phyloP scores from a whole-genome alignment of 1,284 basidiomycete species.

The Marasmius tenuissimus region DNA sequence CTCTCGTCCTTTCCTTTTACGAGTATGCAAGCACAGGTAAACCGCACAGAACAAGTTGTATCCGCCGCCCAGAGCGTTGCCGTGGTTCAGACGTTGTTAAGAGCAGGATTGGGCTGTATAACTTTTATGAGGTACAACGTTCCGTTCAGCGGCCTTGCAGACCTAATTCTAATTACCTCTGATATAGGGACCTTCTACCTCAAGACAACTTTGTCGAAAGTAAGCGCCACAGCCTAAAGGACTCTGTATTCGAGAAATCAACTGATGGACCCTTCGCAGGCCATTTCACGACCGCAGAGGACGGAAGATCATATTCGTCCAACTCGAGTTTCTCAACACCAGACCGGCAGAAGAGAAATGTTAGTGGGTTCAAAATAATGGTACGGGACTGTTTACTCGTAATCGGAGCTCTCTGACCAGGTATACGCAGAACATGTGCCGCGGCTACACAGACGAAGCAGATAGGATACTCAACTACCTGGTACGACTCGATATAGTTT shows the following conservation, averaged over 20 bases:
- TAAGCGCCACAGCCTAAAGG: slow-evolving; percentile 25
- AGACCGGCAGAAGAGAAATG: slow-evolving; percentile 32
- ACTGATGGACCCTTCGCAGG: slow-evolving; percentile 33
- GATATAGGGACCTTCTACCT: slow-evolving; percentile 64
- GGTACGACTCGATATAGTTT: slow-evolving; percentile 38
- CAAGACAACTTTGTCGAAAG: slow-evolving; percentile 80
- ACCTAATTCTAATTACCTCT: slow-evolving; percentile 1
- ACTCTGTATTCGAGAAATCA: background rate
- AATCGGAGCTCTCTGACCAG: slow-evolving; percentile 11
- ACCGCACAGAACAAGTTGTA: slow-evolving; percentile 37
- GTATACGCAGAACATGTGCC: slow-evolving; percentile 60
- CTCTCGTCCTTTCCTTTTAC: no score
- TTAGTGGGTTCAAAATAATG: slow-evolving; percentile 60
- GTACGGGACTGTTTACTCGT: slow-evolving; percentile 12
- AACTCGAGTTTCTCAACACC: slow-evolving; percentile 29
- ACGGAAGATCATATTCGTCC: slow-evolving; percentile 27
- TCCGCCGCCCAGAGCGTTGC: slow-evolving; percentile 63
- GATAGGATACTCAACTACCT: slow-evolving; percentile 78
- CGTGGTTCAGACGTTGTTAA: slow-evolving; percentile 68
- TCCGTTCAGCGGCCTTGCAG: background rate
- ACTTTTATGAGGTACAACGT: slow-evolving; percentile 63
- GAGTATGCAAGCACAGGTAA: slow-evolving; percentile 19
- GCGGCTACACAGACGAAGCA: slow-evolving; percentile 77
- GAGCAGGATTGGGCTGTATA: slow-evolving; percentile 75
- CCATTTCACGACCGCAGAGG: slow-evolving; percentile 52